A percentile compares a stretch with the other conserved stretches of the same genome.
These are phyloP conservation scores for Simmondsia chinensis DNA, from an alignment of 148 eudicot genomes.

Conservation along the genomic window DNA sequence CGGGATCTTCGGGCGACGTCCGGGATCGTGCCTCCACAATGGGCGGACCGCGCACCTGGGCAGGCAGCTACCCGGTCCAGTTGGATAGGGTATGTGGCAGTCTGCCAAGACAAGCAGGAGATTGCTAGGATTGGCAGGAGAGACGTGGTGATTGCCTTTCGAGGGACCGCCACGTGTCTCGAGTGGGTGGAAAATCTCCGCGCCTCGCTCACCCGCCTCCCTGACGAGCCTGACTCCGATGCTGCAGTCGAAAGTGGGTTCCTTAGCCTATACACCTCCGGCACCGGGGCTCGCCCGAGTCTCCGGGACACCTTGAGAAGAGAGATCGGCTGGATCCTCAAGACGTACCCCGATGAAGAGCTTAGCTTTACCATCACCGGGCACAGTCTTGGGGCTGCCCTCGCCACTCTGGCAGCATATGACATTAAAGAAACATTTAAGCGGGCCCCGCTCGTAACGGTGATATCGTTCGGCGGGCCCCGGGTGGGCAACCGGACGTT, in stretches of 20 bases:
- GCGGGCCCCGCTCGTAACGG: constrained; percentile 44
- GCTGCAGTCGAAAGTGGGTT: constrained; percentile 93
- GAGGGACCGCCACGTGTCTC: constrained; percentile 94
- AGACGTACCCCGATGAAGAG: constrained; percentile 31
- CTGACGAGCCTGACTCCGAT: constrained; percentile 22
- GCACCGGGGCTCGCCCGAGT: constrained; percentile 25
- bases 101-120: constrained; percentile 62
- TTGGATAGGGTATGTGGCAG: too few relatives aligned
- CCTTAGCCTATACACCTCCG: constrained; percentile 62
- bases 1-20: constrained; percentile 61
- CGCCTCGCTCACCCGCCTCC: constrained; percentile 43
- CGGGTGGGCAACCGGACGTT: constrained; percentile 72
- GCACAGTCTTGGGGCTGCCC: constrained; percentile 85
- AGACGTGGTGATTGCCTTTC: constrained; percentile 78
- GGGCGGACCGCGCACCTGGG: constrained; percentile 33
- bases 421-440: constrained; percentile 48
- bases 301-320: constrained; percentile 32
- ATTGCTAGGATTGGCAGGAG: constrained; percentile 85
- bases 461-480: constrained; percentile 83
- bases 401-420: constrained; percentile 70
- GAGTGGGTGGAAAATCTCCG: constrained; percentile 89
- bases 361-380: constrained; percentile 79
- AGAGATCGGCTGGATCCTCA: constrained; percentile 34
- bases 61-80: constrained; percentile 20
- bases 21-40: constrained; percentile 50